Percentiles rank a stretch among this genome's conserved stretches.
phyloP scores from a whole-genome alignment of 148 eudicot species.

The Oxyria digyna region DNA sequence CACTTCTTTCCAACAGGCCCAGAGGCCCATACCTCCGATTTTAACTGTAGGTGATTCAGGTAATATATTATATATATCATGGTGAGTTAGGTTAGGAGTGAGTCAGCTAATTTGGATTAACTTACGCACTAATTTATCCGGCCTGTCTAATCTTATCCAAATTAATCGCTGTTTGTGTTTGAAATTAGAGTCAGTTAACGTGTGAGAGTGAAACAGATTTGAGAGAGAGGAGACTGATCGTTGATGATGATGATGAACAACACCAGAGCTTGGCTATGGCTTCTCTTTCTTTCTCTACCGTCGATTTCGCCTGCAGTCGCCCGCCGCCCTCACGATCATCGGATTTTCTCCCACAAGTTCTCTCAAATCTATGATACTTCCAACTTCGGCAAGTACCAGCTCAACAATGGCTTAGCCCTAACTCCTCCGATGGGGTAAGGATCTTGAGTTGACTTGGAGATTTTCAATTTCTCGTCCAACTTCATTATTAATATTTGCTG shows the following conservation, averaged over 20 bases:
- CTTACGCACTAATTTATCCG: too few relatives aligned
- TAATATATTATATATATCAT: too few relatives aligned
- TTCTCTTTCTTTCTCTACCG: slow-evolving; percentile 22
- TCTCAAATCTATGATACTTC: slow-evolving; percentile 46
- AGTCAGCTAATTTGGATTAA: too few relatives aligned
- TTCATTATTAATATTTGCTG: too few relatives aligned
- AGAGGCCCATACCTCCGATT: too few relatives aligned
- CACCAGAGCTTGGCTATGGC: slow-evolving; percentile 5
- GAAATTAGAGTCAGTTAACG: background rate
- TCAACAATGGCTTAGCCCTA: slow-evolving; percentile 65
- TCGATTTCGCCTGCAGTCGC: slow-evolving; percentile 17
- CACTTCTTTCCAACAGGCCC: too few relatives aligned
- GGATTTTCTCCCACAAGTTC: slow-evolving; percentile 25
- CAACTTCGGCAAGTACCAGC: slow-evolving; percentile 53
- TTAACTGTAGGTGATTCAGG: too few relatives aligned
- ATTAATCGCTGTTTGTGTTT: background rate
- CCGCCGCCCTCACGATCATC: slow-evolving; percentile 17
- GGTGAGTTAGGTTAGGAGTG: too few relatives aligned
- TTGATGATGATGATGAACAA: background rate
- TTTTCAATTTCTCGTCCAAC: background rate
- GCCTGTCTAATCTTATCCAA: too few relatives aligned
- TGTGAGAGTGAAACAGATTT: background rate
- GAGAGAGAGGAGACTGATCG: background rate
- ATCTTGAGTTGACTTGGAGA: background rate
- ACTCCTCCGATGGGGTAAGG: slow-evolving; percentile 99